Conservation (phyloP, 2,329 filamentous ascomycete species). For the Cyphellophora europaea region DNA sequence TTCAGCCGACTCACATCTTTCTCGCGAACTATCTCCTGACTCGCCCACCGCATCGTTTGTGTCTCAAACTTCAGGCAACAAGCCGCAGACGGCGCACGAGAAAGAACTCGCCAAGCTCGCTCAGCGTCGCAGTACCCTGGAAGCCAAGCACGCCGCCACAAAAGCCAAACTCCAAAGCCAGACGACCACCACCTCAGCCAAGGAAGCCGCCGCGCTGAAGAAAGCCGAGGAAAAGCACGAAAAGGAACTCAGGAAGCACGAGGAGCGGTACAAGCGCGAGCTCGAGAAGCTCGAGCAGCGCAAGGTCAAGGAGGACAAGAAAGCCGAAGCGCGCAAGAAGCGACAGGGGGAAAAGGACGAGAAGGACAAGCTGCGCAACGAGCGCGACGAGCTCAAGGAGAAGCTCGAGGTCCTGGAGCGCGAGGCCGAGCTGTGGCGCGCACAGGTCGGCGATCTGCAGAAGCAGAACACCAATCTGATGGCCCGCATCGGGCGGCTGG, state of each 20-base stretch:
- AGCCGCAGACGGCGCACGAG: constrained; percentile 27
- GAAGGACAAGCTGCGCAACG: constrained; percentile 29
- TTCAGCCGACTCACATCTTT: constrained; percentile 22
- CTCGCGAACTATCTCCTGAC: not conserved
- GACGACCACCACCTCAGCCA: constrained; percentile 13
- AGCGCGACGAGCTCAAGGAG: constrained; percentile 38
- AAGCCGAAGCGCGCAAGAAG: constrained; percentile 27
- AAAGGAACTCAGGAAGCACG: constrained; percentile 20
- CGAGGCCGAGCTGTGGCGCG: constrained; percentile 30
- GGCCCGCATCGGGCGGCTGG: constrained; percentile 31
- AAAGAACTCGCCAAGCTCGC: constrained; percentile 35
- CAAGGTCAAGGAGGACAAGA: constrained; percentile 30
- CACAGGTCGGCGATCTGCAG: constrained; percentile 46
- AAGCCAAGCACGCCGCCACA: constrained; percentile 27
- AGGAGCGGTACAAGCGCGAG: constrained; percentile 22
- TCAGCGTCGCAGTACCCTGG: constrained; percentile 29
- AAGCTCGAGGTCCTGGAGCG: constrained; percentile 37
- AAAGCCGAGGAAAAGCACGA: constrained; percentile 23
- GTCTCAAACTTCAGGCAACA: constrained; percentile 16
- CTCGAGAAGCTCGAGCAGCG: constrained; percentile 33
- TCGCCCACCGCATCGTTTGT: constrained; percentile 9
- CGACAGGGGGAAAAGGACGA: constrained; percentile 32
- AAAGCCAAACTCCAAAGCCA: constrained; percentile 19
- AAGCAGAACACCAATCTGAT: constrained; percentile 47
- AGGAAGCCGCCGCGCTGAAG: constrained; percentile 15